phyloP scores from a whole-genome alignment of 352 stramenopile species.

The Halophytophthora polymorphica region DNA sequence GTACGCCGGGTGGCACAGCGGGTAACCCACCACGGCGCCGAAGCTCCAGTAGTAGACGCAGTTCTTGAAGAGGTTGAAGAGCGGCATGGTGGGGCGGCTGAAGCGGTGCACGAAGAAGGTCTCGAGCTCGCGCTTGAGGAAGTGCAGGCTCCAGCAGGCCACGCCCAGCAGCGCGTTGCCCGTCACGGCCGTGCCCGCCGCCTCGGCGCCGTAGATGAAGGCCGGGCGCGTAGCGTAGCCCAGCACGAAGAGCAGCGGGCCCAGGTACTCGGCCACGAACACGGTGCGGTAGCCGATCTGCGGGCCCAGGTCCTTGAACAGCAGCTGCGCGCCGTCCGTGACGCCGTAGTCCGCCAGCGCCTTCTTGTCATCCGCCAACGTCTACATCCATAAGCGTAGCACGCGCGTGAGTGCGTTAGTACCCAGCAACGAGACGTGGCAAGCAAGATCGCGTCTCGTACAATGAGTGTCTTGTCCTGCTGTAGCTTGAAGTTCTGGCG shows the following conservation, averaged over 20 bases:
- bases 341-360: conserved; percentile 55
- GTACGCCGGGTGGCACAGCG: conserved; percentile 78
- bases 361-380: conserved; percentile 60
- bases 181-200: conserved; percentile 33
- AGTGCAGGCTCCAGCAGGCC: conserved; percentile 74
- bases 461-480: conserved; percentile 27
- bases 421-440: neutral
- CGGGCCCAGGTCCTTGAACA: conserved; percentile 80
- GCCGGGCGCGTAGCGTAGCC: conserved; percentile 65
- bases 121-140: conserved; percentile 85
- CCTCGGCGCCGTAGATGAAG: conserved; percentile 68
- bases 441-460: conserved; percentile 3
- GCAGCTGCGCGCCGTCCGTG: conserved; percentile 42
- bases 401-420: neutral
- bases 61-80: conserved; percentile 91
- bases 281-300: conserved; percentile 90
- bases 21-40: conserved; percentile 78
- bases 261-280: conserved; percentile 85
- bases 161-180: conserved; percentile 54
- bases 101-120: conserved; percentile 90
- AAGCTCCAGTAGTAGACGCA: conserved; percentile 89
- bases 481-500: conserved; percentile 67
- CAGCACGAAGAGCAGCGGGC: conserved; percentile 81
- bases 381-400: conserved; percentile 10
- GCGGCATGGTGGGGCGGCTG: conserved; percentile 81